phyloP scores from a whole-genome alignment of 2,329 filamentous ascomycete genomes.

The Monilinia aucupariae region DNA sequence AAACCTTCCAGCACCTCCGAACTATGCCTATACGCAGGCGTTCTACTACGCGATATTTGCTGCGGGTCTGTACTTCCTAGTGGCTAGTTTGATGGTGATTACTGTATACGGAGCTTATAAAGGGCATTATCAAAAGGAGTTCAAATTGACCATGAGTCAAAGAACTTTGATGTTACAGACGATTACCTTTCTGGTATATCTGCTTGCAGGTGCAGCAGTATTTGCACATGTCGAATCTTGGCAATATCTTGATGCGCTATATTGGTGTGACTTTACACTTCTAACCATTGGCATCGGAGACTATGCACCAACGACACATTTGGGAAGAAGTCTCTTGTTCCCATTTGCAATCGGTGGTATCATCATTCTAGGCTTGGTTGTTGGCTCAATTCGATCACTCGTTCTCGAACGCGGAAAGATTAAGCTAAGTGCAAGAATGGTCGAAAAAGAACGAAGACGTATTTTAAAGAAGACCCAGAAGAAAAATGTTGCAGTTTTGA shows the following conservation, averaged over 20 bases:
- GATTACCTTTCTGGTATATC: slow-evolving; percentile 76
- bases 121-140: slow-evolving; percentile 70
- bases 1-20: slow-evolving; percentile 41
- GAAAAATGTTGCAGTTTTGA: slow-evolving; percentile 45
- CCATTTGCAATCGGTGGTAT: slow-evolving; percentile 80
- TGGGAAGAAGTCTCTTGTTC: slow-evolving; percentile 67
- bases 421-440: slow-evolving; percentile 50
- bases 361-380: slow-evolving; percentile 77
- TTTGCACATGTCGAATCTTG: slow-evolving; percentile 70
- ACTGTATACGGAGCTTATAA: slow-evolving; percentile 72
- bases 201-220: slow-evolving; percentile 69
- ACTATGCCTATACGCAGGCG: slow-evolving; percentile 68
- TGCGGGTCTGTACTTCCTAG: slow-evolving; percentile 69
- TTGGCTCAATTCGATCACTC: slow-evolving; percentile 69
- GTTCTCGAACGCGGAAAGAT: slow-evolving; percentile 53
- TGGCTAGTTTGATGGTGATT: slow-evolving; percentile 68
- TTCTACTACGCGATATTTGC: slow-evolving; percentile 84
- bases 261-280: slow-evolving; percentile 70
- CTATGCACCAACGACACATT: slow-evolving; percentile 42
- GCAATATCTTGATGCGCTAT: slow-evolving; percentile 70
- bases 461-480: slow-evolving; percentile 44
- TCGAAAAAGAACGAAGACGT: slow-evolving; percentile 52
- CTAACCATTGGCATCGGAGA: slow-evolving; percentile 63
- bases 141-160: slow-evolving; percentile 72
- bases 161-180: slow-evolving; percentile 87